Percentiles rank a stretch among this genome's conserved stretches.
Conservation (phyloP, 2,329 filamentous ascomycete genomes). For the Endoconidiophora polonica region DNA sequence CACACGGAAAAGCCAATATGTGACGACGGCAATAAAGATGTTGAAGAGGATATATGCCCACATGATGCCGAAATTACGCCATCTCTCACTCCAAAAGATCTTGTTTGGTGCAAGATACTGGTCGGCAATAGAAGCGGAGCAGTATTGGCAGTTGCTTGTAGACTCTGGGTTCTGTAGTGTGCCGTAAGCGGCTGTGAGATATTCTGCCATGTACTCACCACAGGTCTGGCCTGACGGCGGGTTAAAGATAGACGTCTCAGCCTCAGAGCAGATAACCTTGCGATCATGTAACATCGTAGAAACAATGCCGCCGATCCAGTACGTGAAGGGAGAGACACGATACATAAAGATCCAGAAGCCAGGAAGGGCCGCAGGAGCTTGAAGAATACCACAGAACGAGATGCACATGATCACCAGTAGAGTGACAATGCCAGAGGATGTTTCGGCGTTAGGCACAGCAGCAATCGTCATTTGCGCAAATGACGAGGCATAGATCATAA, state of each 20-base stretch:
- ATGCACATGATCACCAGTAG: constrained; percentile 41
- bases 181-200: constrained; percentile 33
- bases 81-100: constrained; percentile 37
- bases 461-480: constrained; percentile 62
- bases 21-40: constrained; percentile 35
- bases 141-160: constrained; percentile 46
- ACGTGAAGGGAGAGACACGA: constrained; percentile 48
- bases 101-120: constrained; percentile 34
- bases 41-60: constrained; percentile 53
- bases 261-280: constrained; percentile 31
- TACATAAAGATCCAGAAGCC: constrained; percentile 72
- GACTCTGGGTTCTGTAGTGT: constrained; percentile 45
- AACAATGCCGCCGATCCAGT: constrained; percentile 51
- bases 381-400: constrained; percentile 49
- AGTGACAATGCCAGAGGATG: constrained; percentile 46
- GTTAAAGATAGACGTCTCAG: constrained; percentile 48
- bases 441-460: constrained; percentile 51
- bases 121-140: constrained; percentile 43
- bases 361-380: constrained; percentile 39
- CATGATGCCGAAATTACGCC: constrained; percentile 55
- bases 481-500: constrained; percentile 54
- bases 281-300: constrained; percentile 45
- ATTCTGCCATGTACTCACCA: constrained; percentile 41
- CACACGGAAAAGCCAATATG: constrained; percentile 49
- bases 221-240: constrained; percentile 48